Percentiles rank a stretch among this genome's conserved stretches.
These are phyloP conservation scores for Puccinia hordei DNA, from an alignment of 1,284 basidiomycete genomes.

Conservation along the genomic window DNA sequence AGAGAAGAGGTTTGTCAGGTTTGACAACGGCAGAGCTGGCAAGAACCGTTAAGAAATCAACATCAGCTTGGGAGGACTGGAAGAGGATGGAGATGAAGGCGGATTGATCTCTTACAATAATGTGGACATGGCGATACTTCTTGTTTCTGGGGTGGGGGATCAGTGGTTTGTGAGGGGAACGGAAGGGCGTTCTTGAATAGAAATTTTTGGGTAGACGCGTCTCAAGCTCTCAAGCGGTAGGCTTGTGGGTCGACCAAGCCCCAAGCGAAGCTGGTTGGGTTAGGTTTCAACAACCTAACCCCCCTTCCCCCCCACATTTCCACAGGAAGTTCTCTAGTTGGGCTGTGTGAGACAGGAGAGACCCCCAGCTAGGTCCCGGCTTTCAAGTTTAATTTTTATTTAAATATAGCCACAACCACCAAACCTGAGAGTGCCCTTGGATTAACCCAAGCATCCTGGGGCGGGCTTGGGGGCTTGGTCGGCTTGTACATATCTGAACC, in stretches of 20 bases:
- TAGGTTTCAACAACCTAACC: background rate
- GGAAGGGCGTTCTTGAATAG: background rate
- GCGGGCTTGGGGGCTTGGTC: too few species aligned
- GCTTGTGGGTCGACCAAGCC: background rate
- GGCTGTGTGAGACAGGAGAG: too few species aligned
- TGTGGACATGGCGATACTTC: background rate
- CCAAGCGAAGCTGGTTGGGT: background rate
- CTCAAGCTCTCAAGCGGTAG: background rate
- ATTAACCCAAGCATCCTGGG: too few species aligned
- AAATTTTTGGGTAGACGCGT: slow-evolving; percentile 1
- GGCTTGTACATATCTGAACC: too few species aligned
- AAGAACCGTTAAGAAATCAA: background rate
- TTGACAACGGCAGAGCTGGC: slow-evolving; percentile 48
- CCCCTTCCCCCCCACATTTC: too few species aligned
- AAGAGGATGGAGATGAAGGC: background rate
- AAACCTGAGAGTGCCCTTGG: too few species aligned
- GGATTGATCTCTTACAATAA: background rate
- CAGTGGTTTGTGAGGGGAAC: background rate
- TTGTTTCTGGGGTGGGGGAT: background rate
- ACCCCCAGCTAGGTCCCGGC: too few species aligned
- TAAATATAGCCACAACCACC: too few species aligned
- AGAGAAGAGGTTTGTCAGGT: slow-evolving; percentile 35
- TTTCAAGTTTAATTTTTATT: too few species aligned
- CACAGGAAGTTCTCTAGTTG: too few species aligned
- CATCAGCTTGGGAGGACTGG: background rate